phyloP scores from a whole-genome alignment of 1,284 basidiomycete species.

The Blastosporella zonata region DNA sequence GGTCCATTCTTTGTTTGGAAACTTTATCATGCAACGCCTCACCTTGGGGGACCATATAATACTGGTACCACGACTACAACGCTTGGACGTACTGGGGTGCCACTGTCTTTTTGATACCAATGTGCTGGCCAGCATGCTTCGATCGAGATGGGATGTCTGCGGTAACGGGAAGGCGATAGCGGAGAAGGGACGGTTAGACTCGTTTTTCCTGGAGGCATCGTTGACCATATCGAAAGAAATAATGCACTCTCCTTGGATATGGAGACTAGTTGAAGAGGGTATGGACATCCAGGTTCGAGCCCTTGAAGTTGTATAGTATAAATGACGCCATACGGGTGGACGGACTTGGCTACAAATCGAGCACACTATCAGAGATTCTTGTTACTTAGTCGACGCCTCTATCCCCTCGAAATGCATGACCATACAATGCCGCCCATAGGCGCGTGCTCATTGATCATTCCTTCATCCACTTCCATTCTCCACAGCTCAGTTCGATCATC shows the following conservation, averaged over 20 bases:
- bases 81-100: slow-evolving; percentile 10
- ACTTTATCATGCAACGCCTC: slow-evolving; percentile 2
- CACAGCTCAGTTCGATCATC: too few relatives aligned
- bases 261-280: background rate
- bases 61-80: slow-evolving; percentile 1
- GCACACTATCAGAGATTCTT: too few relatives aligned
- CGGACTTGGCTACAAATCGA: too few relatives aligned
- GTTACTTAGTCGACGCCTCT: too few relatives aligned
- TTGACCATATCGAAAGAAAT: background rate
- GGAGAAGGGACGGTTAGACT: slow-evolving; percentile 1
- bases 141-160: slow-evolving; percentile 6
- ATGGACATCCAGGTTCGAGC: slow-evolving; percentile 2
- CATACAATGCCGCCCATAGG: too few relatives aligned
- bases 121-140: slow-evolving; percentile 8
- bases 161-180: background rate
- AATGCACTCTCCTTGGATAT: background rate
- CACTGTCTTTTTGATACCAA: slow-evolving; percentile 8
- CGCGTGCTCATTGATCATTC: too few relatives aligned
- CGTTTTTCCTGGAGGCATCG: slow-evolving; percentile 1
- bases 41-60: background rate
- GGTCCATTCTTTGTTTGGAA: slow-evolving; percentile 8
- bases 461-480: too few relatives aligned
- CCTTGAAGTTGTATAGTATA: too few relatives aligned
- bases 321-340: too few relatives aligned
- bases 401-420: too few relatives aligned